Evolutionary conservation across 768 basidiomycete genomes (phyloP).

Genomic region (Lactarius tabidus): DNA sequence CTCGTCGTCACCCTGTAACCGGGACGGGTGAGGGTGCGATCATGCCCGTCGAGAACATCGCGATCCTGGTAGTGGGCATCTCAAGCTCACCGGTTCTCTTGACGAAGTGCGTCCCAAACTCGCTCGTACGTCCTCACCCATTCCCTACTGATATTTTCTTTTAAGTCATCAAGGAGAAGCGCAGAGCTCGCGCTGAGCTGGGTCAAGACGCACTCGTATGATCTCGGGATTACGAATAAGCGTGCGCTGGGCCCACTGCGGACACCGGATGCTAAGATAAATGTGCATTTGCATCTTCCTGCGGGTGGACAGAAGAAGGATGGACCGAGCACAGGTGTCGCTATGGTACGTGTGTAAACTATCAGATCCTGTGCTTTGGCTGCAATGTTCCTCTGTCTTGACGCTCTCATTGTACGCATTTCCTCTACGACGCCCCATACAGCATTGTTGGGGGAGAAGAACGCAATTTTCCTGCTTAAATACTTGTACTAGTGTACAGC

Average conservation of each 20-base stretch:
- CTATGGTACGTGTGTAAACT: constrained; percentile 82
- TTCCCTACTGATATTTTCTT: background rate
- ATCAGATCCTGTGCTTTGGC: too few relatives aligned
- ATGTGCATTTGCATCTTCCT: constrained; percentile 87
- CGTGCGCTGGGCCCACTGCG: constrained; percentile 72
- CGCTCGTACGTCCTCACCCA: too few relatives aligned
- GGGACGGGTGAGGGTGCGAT: constrained; percentile 85
- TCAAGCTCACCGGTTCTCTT: constrained; percentile 79
- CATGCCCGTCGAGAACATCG: constrained; percentile 78
- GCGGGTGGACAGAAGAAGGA: constrained; percentile 92
- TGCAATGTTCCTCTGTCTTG: too few relatives aligned
- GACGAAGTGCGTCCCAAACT: constrained; percentile 54
- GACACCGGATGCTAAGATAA: constrained; percentile 57
- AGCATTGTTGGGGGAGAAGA: too few relatives aligned
- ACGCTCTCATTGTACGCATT: too few relatives aligned
- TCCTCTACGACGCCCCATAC: too few relatives aligned
- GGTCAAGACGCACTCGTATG: constrained; percentile 84
- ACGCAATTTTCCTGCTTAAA: too few relatives aligned
- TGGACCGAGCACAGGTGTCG: constrained; percentile 86
- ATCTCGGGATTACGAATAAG: constrained; percentile 67
- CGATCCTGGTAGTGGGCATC: constrained; percentile 63
- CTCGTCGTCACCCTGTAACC: constrained; percentile 90
- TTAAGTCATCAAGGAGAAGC: constrained; percentile 86
- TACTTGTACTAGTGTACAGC: background rate
- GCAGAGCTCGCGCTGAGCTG: constrained; percentile 88